These are phyloP conservation scores for Ophiostoma sp. DNA, from an alignment of 2,329 filamentous ascomycete genomes.

Conservation along the genomic window DNA sequence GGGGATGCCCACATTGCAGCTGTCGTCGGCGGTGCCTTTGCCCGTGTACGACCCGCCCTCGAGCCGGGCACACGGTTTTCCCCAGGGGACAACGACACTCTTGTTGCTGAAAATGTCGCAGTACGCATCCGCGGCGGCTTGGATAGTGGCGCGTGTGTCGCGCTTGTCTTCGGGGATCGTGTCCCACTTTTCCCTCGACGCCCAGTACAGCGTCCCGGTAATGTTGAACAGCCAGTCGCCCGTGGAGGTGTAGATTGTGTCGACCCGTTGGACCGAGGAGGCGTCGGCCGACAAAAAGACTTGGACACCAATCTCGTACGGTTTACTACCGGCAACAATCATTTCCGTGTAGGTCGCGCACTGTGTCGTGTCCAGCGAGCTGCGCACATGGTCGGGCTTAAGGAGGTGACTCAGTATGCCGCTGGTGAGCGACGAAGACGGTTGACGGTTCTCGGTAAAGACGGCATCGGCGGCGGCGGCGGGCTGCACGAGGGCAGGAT, in stretches of 20 bases:
- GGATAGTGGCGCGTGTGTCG: conserved; percentile 35
- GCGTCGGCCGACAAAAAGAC: conserved; percentile 34
- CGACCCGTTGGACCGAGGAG: neutral
- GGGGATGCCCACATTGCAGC: conserved; percentile 33
- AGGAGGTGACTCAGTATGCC: conserved; percentile 37
- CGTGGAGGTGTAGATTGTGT: conserved; percentile 23
- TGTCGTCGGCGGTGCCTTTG: conserved; percentile 30
- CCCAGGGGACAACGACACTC: conserved; percentile 40
- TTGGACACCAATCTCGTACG: conserved; percentile 43
- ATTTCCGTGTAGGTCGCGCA: conserved; percentile 47
- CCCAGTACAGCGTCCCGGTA: conserved; percentile 38
- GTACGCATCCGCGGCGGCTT: conserved; percentile 41
- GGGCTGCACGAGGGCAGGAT: conserved; percentile 25
- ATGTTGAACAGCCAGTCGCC: conserved; percentile 43
- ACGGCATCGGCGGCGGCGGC: conserved; percentile 18
- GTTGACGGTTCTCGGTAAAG: conserved; percentile 26
- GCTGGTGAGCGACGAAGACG: conserved; percentile 27
- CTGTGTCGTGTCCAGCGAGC: conserved; percentile 37
- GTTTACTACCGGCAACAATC: conserved; percentile 38
- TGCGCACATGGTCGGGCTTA: conserved; percentile 38
- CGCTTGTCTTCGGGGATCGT: conserved; percentile 34
- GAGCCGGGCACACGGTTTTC: conserved; percentile 38
- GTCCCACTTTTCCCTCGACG: conserved; percentile 35
- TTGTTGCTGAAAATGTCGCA: conserved; percentile 40
- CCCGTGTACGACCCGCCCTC: conserved; percentile 36